Percentiles rank a stretch among this genome's conserved stretches.
These are phyloP conservation scores for Smithsoniella earleae DNA, from an alignment of 163 green algal species.

Conservation along the genomic window DNA sequence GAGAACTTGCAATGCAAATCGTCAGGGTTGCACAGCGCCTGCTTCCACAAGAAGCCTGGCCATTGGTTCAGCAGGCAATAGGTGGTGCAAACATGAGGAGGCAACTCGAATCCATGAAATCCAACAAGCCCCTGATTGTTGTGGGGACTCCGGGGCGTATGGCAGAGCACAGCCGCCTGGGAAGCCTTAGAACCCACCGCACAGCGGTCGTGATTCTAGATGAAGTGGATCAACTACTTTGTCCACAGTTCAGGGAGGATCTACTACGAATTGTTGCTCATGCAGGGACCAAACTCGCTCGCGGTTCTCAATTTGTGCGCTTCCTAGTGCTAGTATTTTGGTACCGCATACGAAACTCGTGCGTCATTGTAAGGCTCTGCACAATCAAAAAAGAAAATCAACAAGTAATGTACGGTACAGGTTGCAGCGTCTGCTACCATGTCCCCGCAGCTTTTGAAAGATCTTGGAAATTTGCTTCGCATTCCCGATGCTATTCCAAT, in stretches of 20 bases:
- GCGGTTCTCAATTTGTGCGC: conserved; percentile 27
- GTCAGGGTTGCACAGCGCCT: conserved; percentile 63
- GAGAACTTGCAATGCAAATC: conserved; percentile 98
- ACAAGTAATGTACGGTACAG: not conserved
- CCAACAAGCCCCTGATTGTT: conserved; percentile 68
- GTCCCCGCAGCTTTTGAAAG: not conserved
- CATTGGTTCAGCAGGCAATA: conserved; percentile 86
- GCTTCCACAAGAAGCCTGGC: conserved; percentile 50
- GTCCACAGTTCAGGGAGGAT: conserved; percentile 67
- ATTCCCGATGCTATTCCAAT: not conserved
- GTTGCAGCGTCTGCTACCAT: conserved; percentile 28
- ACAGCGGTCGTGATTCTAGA: conserved; percentile 9
- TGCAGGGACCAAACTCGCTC: conserved; percentile 44
- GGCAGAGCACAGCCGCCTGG: conserved; percentile 58
- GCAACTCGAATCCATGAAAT: conserved; percentile 38
- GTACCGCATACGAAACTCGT: not conserved
- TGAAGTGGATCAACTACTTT: conserved; percentile 80
- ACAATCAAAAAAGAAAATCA: not conserved
- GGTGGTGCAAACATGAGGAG: conserved; percentile 79
- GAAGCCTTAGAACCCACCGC: conserved; percentile 24
- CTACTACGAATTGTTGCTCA: conserved; percentile 70
- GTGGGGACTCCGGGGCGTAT: conserved; percentile 90
- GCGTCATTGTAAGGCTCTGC: not conserved
- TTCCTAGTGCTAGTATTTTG: not conserved
- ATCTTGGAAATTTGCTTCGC: not conserved